phyloP scores from a whole-genome alignment of 2,329 filamentous ascomycete species.

The Sclerotiophoma versabilis region DNA sequence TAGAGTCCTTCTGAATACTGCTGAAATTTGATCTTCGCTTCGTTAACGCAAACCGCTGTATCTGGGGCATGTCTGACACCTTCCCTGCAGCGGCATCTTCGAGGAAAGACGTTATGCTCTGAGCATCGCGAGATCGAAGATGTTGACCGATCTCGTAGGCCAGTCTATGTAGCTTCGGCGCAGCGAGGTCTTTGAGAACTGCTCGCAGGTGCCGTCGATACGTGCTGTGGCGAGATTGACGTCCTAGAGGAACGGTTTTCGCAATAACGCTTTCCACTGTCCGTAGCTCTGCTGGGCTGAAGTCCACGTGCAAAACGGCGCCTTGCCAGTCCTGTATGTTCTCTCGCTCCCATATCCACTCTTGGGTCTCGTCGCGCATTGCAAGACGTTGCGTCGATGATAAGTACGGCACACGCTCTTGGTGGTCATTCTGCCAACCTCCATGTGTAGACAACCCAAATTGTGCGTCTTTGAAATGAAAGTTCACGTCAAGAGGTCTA shows the following conservation, averaged over 20 bases:
- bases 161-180: slow-evolving; percentile 33
- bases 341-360: slow-evolving; percentile 36
- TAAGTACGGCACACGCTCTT: slow-evolving; percentile 37
- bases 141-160: slow-evolving; percentile 20
- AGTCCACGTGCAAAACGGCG: slow-evolving; percentile 43
- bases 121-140: slow-evolving; percentile 24
- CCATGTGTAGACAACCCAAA: slow-evolving; percentile 21
- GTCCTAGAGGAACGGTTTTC: slow-evolving; percentile 6
- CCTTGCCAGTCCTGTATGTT: slow-evolving; percentile 39
- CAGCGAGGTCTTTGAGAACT: slow-evolving; percentile 27
- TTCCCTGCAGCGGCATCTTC: slow-evolving; percentile 36
- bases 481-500: slow-evolving; percentile 27
- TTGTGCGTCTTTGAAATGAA: slow-evolving; percentile 29
- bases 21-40: slow-evolving; percentile 24
- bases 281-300: slow-evolving; percentile 36
- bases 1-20: slow-evolving; percentile 24
- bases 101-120: slow-evolving; percentile 42
- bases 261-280: slow-evolving; percentile 27
- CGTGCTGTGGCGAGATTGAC: slow-evolving; percentile 20
- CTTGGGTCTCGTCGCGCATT: slow-evolving; percentile 19
- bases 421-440: neutral
- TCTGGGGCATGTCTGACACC: slow-evolving; percentile 26
- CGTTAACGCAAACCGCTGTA: slow-evolving; percentile 38
- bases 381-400: slow-evolving; percentile 26
- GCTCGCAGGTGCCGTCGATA: slow-evolving; percentile 32